Conservation (phyloP, 192 early-diverging fungal species). For the Tieghemiomyces parasiticus region DNA sequence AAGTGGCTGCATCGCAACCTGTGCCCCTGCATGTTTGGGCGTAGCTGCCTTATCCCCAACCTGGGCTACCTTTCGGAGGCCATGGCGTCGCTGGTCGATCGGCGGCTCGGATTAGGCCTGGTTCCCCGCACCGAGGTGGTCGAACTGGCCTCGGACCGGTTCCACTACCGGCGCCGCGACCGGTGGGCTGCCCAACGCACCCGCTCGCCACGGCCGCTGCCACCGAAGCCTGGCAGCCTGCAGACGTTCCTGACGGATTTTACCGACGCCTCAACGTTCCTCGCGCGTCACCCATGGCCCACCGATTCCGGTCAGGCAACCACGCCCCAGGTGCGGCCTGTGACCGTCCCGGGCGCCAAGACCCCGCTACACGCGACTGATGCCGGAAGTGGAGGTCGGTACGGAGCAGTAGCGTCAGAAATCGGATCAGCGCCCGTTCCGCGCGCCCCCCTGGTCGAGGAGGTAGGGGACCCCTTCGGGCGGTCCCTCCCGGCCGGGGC, state of each 20-base stretch:
- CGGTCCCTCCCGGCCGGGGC: too few relatives aligned
- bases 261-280: conserved; percentile 72
- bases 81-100: conserved; percentile 68
- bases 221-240: conserved; percentile 67
- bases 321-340: too few relatives aligned
- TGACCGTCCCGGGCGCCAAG: too few relatives aligned
- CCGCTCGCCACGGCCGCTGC: conserved; percentile 38
- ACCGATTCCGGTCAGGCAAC: too few relatives aligned
- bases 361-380: too few relatives aligned
- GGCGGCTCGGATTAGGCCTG: conserved; percentile 53
- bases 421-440: too few relatives aligned
- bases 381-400: too few relatives aligned
- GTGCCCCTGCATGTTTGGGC: conserved; percentile 80
- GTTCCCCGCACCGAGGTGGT: conserved; percentile 75
- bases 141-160: conserved; percentile 49
- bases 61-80: conserved; percentile 81
- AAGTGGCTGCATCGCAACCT: conserved; percentile 85
- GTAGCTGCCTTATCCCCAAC: conserved; percentile 77
- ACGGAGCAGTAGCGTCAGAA: too few relatives aligned
- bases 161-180: conserved; percentile 61
- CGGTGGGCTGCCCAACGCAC: conserved; percentile 20
- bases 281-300: conserved; percentile 45
- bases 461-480: too few relatives aligned
- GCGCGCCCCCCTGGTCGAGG: too few relatives aligned
- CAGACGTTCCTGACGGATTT: conserved; percentile 71